These are phyloP conservation scores for Trametes villosa DNA, from an alignment of 768 basidiomycete genomes.

Conservation along the genomic window DNA sequence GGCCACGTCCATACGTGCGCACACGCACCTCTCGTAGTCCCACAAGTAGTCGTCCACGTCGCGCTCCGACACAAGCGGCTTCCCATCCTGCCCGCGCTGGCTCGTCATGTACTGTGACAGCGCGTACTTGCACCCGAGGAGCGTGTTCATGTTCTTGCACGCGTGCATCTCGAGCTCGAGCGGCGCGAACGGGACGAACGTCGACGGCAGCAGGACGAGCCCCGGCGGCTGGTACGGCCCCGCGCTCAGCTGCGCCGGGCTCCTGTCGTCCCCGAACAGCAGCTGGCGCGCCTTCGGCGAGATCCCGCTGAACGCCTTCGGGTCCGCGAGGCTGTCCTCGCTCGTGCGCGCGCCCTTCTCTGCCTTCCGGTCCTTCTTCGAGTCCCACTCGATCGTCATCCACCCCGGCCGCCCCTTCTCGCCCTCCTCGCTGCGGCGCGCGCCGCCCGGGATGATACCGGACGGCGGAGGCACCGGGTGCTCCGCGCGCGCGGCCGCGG, in stretches of 20 bases:
- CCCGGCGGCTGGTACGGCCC: conserved; percentile 60
- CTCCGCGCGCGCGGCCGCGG: conserved; percentile 23
- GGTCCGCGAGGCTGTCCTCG: conserved; percentile 13
- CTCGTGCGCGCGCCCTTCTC: conserved; percentile 38
- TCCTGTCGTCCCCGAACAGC: conserved; percentile 21
- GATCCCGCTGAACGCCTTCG: conserved; percentile 6
- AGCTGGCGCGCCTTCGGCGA: conserved; percentile 22
- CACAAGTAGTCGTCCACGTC: conserved; percentile 47
- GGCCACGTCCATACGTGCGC: not conserved
- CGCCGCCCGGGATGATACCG: conserved; percentile 1
- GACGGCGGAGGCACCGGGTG: conserved; percentile 31
- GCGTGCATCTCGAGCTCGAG: conserved; percentile 74
- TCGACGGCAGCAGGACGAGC: conserved; percentile 59
- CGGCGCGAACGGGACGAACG: conserved; percentile 61
- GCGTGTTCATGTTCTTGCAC: conserved; percentile 67
- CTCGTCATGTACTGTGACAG: conserved; percentile 53
- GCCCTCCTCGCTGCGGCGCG: conserved; percentile 30
- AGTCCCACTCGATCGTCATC: not conserved
- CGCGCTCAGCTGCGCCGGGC: not conserved
- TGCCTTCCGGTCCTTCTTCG: conserved; percentile 31
- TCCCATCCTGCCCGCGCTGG: conserved; percentile 27
- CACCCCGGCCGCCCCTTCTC: conserved; percentile 33
- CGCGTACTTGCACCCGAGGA: conserved; percentile 66
- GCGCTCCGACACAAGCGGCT: conserved; percentile 28
- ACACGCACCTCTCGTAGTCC: conserved; percentile 58